These are phyloP conservation scores for Hippophae rhamnoides DNA, from an alignment of 306 rosid genomes.

Conservation along the genomic window DNA sequence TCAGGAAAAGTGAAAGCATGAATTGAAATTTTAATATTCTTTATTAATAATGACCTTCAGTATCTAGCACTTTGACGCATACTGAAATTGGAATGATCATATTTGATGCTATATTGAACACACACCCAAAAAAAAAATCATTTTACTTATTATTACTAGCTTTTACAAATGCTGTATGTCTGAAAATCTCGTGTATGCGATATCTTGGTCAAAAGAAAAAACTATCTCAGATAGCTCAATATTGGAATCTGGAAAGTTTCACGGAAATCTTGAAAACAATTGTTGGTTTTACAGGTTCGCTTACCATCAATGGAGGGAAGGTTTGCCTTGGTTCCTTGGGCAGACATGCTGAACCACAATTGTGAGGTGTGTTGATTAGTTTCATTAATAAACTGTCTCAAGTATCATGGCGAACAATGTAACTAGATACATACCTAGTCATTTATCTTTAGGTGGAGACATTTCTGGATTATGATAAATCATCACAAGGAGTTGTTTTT, in stretches of 20 bases:
- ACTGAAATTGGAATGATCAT: too few species aligned
- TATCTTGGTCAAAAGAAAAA: too few species aligned
- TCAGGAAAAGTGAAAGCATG: too few species aligned
- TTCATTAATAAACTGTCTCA: conserved; percentile 10
- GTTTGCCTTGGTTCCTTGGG: conserved; percentile 98
- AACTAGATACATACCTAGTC: conserved; percentile 18
- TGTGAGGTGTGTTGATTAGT: conserved; percentile 54
- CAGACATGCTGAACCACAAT: conserved; percentile 92
- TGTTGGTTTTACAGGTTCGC: conserved; percentile 57
- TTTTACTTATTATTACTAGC: too few species aligned
- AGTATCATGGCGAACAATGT: conserved; percentile 5
- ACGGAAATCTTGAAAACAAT: conserved; percentile 6
- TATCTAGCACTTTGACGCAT: too few species aligned
- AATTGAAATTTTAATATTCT: too few species aligned
- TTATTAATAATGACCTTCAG: too few species aligned
- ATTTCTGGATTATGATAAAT: conserved; percentile 76
- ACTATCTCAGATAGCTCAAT: conserved; percentile 1
- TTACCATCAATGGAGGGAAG: conserved; percentile 78
- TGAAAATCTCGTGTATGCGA: too few species aligned
- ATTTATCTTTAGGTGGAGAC: conserved; percentile 66
- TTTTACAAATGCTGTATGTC: too few species aligned
- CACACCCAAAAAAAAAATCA: too few species aligned
- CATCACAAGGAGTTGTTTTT: conserved; percentile 75
- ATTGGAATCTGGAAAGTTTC: conserved; percentile 2
- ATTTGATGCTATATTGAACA: too few species aligned